phyloP scores from a whole-genome alignment of 805 yeast genomes.

The Isabelozyma gotoi region DNA sequence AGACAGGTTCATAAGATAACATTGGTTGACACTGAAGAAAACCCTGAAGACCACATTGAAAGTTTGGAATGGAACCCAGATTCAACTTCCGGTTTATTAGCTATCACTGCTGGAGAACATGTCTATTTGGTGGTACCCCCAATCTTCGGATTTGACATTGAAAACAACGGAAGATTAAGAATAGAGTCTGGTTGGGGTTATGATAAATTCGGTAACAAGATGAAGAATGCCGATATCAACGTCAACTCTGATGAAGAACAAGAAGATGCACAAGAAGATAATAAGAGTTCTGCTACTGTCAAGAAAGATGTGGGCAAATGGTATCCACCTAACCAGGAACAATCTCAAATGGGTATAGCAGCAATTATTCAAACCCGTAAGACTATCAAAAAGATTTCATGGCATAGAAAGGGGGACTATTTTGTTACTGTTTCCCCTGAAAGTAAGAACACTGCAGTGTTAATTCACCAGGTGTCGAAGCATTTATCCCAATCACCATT shows the following conservation, averaged over 20 bases:
- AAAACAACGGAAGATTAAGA: conserved; percentile 73
- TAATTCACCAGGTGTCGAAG: conserved; percentile 92
- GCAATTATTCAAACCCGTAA: conserved; percentile 66
- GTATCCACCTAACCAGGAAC: conserved; percentile 72
- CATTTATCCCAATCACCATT: conserved; percentile 96
- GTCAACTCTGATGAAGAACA: conserved; percentile 39
- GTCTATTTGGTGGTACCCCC: conserved; percentile 85
- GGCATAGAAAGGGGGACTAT: conserved; percentile 98
- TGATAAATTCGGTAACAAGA: conserved; percentile 58
- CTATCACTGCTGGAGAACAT: conserved; percentile 80
- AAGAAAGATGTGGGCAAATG: conserved; percentile 70
- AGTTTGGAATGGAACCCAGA: conserved; percentile 90
- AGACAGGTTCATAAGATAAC: conserved; percentile 80
- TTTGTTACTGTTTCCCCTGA: conserved; percentile 97
- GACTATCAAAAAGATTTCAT: conserved; percentile 76
- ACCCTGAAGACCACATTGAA: conserved; percentile 75
- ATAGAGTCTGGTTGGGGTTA: conserved; percentile 93
- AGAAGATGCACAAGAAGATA: conserved; percentile 34
- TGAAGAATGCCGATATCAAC: conserved; percentile 36
- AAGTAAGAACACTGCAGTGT: conserved; percentile 80
- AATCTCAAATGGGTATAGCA: conserved; percentile 63
- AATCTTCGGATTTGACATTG: conserved; percentile 82
- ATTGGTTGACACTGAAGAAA: conserved; percentile 51
- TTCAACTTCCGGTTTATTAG: conserved; percentile 68
- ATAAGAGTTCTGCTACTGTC: conserved; percentile 7